Conservation (phyloP, 2,329 filamentous ascomycete species). For the Calonectria ilicicola region DNA sequence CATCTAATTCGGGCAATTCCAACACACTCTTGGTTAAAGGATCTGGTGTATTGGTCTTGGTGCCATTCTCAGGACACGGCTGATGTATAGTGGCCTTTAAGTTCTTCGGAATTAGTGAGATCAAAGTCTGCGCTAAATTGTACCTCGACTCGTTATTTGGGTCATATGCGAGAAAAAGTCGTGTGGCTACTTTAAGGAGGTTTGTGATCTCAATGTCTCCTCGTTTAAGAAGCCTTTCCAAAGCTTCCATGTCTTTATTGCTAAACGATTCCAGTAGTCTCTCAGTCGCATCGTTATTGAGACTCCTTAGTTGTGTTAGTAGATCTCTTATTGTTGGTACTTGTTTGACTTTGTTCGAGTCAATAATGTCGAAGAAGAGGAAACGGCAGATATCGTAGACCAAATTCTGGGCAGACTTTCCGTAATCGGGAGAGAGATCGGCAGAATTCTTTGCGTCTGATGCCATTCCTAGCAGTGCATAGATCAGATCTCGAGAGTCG, state of each 20-base stretch:
- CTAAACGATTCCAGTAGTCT: not conserved
- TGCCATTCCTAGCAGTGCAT: not conserved
- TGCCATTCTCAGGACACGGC: not conserved
- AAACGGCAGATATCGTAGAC: not conserved
- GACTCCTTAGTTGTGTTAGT: not conserved
- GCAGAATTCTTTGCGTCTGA: not conserved
- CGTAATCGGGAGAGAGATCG: not conserved
- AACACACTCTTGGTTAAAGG: not conserved
- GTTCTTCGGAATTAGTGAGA: not conserved
- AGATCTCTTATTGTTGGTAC: not conserved
- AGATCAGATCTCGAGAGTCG: not conserved
- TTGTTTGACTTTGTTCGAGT: not conserved
- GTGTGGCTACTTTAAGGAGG: not conserved
- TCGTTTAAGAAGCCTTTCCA: not conserved
- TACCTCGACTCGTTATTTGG: not conserved
- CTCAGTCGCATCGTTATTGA: not conserved
- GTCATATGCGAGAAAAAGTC: not conserved
- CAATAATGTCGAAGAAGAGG: not conserved
- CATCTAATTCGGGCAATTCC: not conserved
- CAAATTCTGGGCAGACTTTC: not conserved
- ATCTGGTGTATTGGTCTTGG: not conserved
- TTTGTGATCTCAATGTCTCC: not conserved
- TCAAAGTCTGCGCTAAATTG: not conserved
- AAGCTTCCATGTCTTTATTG: not conserved
- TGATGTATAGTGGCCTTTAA: not conserved